A percentile compares a stretch with the other conserved stretches of the same genome.
phyloP scores from a whole-genome alignment of 306 rosid species.

The Vigna unguiculata region DNA sequence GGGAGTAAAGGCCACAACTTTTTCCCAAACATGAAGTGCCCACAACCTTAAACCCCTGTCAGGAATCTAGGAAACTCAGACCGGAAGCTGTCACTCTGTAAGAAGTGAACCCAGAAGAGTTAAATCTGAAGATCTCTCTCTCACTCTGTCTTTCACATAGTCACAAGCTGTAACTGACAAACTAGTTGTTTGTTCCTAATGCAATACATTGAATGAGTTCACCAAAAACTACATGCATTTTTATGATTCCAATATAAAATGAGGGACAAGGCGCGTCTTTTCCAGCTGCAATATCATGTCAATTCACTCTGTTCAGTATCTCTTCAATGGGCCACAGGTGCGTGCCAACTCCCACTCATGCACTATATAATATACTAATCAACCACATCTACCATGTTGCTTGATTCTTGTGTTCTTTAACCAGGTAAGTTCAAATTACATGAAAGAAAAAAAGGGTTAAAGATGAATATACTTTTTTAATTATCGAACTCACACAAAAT shows the following conservation, averaged over 20 bases:
- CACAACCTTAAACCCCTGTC: constrained; percentile 38
- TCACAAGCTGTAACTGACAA: constrained; percentile 21
- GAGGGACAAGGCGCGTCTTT: constrained; percentile 39
- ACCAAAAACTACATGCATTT: constrained; percentile 35
- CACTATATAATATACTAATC: not conserved
- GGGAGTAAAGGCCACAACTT: constrained; percentile 42
- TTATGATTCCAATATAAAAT: constrained; percentile 26
- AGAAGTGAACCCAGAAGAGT: constrained; percentile 36
- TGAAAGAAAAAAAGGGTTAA: no score
- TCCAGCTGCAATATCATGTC: constrained; percentile 40
- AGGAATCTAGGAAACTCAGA: constrained; percentile 46
- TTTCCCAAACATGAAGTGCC: constrained; percentile 25
- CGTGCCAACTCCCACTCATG: constrained; percentile 40
- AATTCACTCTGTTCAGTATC: constrained; percentile 15
- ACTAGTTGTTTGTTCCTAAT: not conserved
- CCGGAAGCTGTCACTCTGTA: constrained; percentile 32
- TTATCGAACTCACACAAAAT: no score
- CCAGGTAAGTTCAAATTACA: no score
- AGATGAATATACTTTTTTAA: no score
- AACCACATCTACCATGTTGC: not conserved
- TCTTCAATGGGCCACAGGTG: constrained; percentile 39
- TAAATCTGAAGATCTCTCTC: constrained; percentile 36
- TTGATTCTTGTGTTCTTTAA: not conserved
- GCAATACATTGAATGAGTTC: constrained; percentile 47
- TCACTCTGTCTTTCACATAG: not conserved